These are phyloP conservation scores for Apiosordaria backusii DNA, from an alignment of 495 filamentous ascomycete genomes.

Conservation along the genomic window DNA sequence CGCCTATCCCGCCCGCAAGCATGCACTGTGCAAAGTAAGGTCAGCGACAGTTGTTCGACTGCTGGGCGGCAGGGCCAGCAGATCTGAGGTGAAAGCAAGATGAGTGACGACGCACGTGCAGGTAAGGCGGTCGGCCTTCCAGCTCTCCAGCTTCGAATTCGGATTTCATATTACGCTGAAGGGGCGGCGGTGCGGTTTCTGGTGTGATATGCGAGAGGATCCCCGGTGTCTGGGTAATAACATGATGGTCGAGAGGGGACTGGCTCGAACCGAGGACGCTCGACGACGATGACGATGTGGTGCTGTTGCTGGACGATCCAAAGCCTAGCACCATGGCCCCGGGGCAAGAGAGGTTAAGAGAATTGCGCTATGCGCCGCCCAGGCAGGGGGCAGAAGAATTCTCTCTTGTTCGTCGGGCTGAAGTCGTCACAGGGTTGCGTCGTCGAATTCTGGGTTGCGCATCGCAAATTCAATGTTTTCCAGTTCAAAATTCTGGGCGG, in stretches of 20 bases:
- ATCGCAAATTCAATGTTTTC: conserved; percentile 15
- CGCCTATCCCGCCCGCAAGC: conserved; percentile 88
- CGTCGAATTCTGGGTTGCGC: background rate
- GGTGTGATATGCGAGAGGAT: conserved; percentile 8
- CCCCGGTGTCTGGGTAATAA: background rate
- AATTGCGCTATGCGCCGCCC: conserved; percentile 31
- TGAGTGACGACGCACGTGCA: conserved; percentile 37
- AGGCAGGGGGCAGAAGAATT: conserved; percentile 15
- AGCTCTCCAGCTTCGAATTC: conserved; percentile 41
- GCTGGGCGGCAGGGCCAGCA: background rate
- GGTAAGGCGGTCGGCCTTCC: conserved; percentile 44
- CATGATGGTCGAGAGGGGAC: conserved; percentile 10
- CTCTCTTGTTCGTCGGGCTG: background rate
- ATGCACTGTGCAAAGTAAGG: conserved; percentile 60
- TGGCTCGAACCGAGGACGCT: background rate
- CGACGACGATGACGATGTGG: conserved; percentile 7
- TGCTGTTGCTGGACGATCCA: conserved; percentile 19
- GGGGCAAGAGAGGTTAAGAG: conserved; percentile 8
- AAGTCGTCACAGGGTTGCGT: background rate
- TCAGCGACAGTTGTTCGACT: conserved; percentile 19
- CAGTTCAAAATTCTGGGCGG: conserved; percentile 26
- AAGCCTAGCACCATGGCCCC: conserved; percentile 34
- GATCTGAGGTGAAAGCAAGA: background rate
- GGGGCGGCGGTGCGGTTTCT: conserved; percentile 22
- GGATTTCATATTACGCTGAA: conserved; percentile 38